These are phyloP conservation scores for Talaromyces sp. DNA, from an alignment of 2,329 filamentous ascomycete species.

Conservation along the genomic window DNA sequence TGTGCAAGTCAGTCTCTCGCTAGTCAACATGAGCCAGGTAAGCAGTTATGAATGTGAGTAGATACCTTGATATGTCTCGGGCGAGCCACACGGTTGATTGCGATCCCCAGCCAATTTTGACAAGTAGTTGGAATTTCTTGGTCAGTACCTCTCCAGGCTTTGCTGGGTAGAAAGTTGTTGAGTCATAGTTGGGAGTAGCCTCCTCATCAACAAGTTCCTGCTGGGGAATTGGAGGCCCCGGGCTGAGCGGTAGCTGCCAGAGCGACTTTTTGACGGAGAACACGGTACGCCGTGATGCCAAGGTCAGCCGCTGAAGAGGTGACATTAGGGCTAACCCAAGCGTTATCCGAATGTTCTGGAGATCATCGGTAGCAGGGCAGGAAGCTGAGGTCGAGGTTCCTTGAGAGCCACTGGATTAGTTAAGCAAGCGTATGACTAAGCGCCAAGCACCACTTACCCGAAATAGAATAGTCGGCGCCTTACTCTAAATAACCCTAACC, in stretches of 20 bases:
- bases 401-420: too few species aligned
- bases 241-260: neutral
- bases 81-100: slow-evolving; percentile 36
- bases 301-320: neutral
- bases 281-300: neutral
- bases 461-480: too few species aligned
- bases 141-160: slow-evolving; percentile 28
- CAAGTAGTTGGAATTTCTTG: slow-evolving; percentile 28
- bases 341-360: neutral
- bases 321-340: neutral
- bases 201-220: slow-evolving; percentile 12
- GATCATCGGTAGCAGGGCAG: neutral
- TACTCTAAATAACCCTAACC: too few species aligned
- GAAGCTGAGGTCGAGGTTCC: neutral
- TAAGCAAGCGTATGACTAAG: too few species aligned
- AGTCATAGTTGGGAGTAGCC: neutral
- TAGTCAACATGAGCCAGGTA: neutral
- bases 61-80: slow-evolving; percentile 24
- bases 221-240: neutral
- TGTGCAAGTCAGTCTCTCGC: slow-evolving; percentile 11
- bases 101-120: slow-evolving; percentile 34
- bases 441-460: too few species aligned
- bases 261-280: neutral
- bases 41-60: neutral
- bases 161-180: slow-evolving; percentile 22